Percentiles rank a stretch among this genome's conserved stretches.
These are phyloP conservation scores for Lodderomyces elongisporus DNA, from an alignment of 1,139 yeast genomes.

Conservation along the genomic window DNA sequence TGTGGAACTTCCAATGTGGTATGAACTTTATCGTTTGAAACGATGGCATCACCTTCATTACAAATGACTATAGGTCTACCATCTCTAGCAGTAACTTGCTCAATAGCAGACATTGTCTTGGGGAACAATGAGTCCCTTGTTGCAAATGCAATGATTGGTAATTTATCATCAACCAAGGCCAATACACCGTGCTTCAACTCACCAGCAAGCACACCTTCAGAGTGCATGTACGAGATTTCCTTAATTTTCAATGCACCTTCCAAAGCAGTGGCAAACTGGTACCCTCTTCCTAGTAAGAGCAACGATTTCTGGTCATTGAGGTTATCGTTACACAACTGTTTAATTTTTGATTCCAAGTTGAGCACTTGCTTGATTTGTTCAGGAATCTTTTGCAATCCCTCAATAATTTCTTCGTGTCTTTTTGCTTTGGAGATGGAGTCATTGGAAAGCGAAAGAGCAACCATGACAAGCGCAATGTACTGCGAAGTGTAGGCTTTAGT, in stretches of 20 bases:
- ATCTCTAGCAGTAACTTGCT: slow-evolving; percentile 94
- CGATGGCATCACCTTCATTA: slow-evolving; percentile 75
- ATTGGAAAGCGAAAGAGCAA: slow-evolving; percentile 89
- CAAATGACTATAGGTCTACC: slow-evolving; percentile 95
- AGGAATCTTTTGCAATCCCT: slow-evolving; percentile 81
- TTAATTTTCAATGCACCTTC: slow-evolving; percentile 98
- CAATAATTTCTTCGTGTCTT: slow-evolving; percentile 83
- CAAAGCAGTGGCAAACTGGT: slow-evolving; percentile 93
- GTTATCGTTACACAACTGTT: slow-evolving; percentile 64
- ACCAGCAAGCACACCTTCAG: slow-evolving; percentile 99
- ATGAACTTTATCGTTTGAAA: slow-evolving; percentile 50
- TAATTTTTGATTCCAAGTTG: slow-evolving; percentile 67
- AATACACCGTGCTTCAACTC: slow-evolving; percentile 98
- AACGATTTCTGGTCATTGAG: slow-evolving; percentile 81
- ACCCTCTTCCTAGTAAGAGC: slow-evolving; percentile 92
- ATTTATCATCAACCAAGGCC: slow-evolving; percentile 89
- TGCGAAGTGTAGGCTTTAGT: slow-evolving; percentile 99
- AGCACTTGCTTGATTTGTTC: slow-evolving; percentile 78
- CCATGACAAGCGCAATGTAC: slow-evolving; percentile 94
- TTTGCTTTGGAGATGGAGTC: slow-evolving; percentile 73
- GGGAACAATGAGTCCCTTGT: slow-evolving; percentile 98
- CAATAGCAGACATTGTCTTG: slow-evolving; percentile 91
- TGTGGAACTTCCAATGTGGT: slow-evolving; percentile 85
- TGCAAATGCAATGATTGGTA: slow-evolving; percentile 94
- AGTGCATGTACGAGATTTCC: slow-evolving; percentile 98